Base-by-base conservation (phyloP, 441 rosid species). In the Brassica balearica region DNA sequence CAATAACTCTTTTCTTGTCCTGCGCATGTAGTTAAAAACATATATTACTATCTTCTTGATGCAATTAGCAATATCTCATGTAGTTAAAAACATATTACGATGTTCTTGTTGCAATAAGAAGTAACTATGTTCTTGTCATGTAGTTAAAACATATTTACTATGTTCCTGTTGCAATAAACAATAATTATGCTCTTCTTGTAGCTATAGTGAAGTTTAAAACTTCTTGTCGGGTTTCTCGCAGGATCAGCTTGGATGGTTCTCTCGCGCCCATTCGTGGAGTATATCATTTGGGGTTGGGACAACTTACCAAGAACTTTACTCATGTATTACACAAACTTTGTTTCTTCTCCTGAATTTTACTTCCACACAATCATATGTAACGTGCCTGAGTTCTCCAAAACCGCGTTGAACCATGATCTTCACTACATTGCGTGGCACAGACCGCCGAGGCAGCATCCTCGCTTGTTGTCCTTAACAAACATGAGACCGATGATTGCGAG, bases 191-290 rank as follows among this genome's bases (percentile, higher is more conserved):
- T 20, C 25, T 58, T 58, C 1, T 0, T 77, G 75, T 1, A 34
- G 29, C 68, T 62, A 63, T 11, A 46, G 2, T 55, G 59, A 53
- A 15, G 22, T 53, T 53, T 53, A 17, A 55, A 55, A 55, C 60
- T 17, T 55, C 23, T 55, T 55, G 23, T 55, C 60, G 5, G 60
- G 23, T 55, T 55, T 55, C 23, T 55, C 11, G 3, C 89, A 95
- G 97, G 99, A 77, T 95, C 99, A 1, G 98, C 98, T 14, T 95
- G 99, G 99, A 95, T 92, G 92, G 90, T 81, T 72, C 92, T 95
- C 15, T 88, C 96, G 0, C 94, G 85, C 29, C 72, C 96, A 1
- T 92, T 92, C 25, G 90, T 92, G 6, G 98, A 93, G 77, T 93
- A 88, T 85, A 77, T 85, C 73, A 85, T 93, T 36, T 92, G 95